phyloP scores from a whole-genome alignment of 2,329 filamentous ascomycete species.

The Aspergillus tubingensis region DNA sequence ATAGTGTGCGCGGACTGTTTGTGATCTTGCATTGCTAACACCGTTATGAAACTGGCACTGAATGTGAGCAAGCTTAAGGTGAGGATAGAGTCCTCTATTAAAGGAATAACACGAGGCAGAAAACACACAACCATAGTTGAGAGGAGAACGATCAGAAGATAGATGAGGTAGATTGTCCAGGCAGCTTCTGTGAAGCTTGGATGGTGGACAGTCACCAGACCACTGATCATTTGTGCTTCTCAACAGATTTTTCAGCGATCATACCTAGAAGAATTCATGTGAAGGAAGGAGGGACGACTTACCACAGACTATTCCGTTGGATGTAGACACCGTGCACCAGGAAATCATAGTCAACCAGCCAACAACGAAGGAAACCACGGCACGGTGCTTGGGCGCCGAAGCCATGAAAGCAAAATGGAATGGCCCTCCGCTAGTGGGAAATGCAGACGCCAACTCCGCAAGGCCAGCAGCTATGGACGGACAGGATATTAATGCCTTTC shows the following conservation, averaged over 20 bases:
- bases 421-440: conserved; percentile 25
- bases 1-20: conserved; percentile 20
- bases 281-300: conserved; percentile 7
- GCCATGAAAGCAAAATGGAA: conserved; percentile 37
- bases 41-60: conserved; percentile 29
- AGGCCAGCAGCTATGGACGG: conserved; percentile 7
- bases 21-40: conserved; percentile 23
- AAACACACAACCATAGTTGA: conserved; percentile 16
- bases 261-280: not conserved
- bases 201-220: conserved; percentile 4
- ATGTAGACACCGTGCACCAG: conserved; percentile 24
- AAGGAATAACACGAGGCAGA: conserved; percentile 16
- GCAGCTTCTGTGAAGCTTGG: conserved; percentile 1
- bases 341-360: conserved; percentile 30
- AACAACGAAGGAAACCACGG: conserved; percentile 22
- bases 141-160: conserved; percentile 14
- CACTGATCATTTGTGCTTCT: not conserved
- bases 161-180: conserved; percentile 30
- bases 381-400: conserved; percentile 11
- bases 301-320: conserved; percentile 23
- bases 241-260: not conserved
- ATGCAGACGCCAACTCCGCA: conserved; percentile 20
- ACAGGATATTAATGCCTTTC: not conserved
- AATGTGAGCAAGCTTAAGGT: conserved; percentile 21
- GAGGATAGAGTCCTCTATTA: conserved; percentile 21